phyloP scores from a whole-genome alignment of 805 yeast species.

The Candida corydali region DNA sequence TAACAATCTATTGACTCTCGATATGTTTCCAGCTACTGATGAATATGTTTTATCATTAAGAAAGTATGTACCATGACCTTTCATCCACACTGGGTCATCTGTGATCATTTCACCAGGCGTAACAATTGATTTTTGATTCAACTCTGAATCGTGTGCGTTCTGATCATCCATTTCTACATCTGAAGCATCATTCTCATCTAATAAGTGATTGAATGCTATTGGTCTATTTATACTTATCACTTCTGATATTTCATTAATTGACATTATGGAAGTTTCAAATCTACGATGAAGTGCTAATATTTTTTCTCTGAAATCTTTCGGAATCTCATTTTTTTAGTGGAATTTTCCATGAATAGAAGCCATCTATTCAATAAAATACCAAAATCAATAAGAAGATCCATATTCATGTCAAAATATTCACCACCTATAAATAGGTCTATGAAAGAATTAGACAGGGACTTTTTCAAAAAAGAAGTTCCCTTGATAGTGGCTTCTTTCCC shows the following conservation, averaged over 20 bases:
- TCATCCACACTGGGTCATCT: slow-evolving; percentile 95
- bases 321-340: too few species aligned
- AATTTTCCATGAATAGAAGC: slow-evolving; percentile 1
- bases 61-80: slow-evolving; percentile 95
- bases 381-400: slow-evolving; percentile 4
- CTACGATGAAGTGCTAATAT: too few species aligned
- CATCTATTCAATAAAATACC: slow-evolving; percentile 4
- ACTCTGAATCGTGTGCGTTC: slow-evolving; percentile 12
- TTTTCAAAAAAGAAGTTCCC: slow-evolving; percentile 54
- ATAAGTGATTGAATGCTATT: slow-evolving; percentile 6
- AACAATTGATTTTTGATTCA: slow-evolving; percentile 42
- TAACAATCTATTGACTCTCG: slow-evolving; percentile 79
- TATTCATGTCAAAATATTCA: slow-evolving; percentile 27
- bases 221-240: slow-evolving; percentile 39
- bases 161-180: slow-evolving; percentile 41
- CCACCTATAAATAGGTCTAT: slow-evolving; percentile 73
- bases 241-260: slow-evolving; percentile 19
- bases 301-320: too few species aligned
- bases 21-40: slow-evolving; percentile 88
- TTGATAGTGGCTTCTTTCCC: slow-evolving; percentile 68
- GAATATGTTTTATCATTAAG: slow-evolving; percentile 73
- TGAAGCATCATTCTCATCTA: slow-evolving; percentile 22
- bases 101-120: slow-evolving; percentile 98
- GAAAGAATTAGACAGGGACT: slow-evolving; percentile 60
- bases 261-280: too few species aligned